Base-by-base conservation (phyloP, 352 stramenopile genomes). In the Plasmopara viticola region DNA sequence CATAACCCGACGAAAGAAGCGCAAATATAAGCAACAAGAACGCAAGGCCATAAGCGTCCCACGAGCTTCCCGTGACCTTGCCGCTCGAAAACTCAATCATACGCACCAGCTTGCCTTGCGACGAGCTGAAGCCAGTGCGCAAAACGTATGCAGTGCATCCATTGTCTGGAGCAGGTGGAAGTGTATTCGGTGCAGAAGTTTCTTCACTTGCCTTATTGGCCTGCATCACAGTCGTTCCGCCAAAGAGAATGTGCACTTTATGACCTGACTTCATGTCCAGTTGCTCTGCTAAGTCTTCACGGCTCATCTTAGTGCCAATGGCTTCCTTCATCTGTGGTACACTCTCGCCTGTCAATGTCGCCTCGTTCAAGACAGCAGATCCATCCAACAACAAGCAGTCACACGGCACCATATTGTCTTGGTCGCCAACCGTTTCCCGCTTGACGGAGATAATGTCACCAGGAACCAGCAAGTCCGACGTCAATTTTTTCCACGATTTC, bases 81-180 rank as follows among this genome's bases (percentile, higher is more conserved):
- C 98, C 94, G 58, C 96, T 98, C 12, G 93, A 97, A 61, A 97
- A 98, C 33, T 98, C 85, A 57, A 99, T 98, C 61, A 96, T 99
- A 28, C 96, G 94, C 54, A 99, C 87, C n/a, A 99, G 71, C 44
- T 95, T 93, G 44, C 97, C 97, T 65, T 99, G 96, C 33, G 91
- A 94, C 0, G 96, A 98, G 61, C 96, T 95, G 60, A 99, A 99
- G 5, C 97, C 93, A 5, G 96, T 99, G 44, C 95, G 84, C 37
- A 99, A 63, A 15, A 99, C 95, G 54, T 98, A 96, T 18, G 78
- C 94, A 7, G 96, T 80, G 44, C 94, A 95, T 7, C 96, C 96
- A 33, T 77, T 64, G 62, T 99, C 87, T 2, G 95, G 96, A 17
- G 83, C 63, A 7, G 67, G 57, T 0, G 95, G 81, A 15, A 94